Conservation (phyloP, 176 grass and related monocot species). For the Bonia amplexicaulis region DNA sequence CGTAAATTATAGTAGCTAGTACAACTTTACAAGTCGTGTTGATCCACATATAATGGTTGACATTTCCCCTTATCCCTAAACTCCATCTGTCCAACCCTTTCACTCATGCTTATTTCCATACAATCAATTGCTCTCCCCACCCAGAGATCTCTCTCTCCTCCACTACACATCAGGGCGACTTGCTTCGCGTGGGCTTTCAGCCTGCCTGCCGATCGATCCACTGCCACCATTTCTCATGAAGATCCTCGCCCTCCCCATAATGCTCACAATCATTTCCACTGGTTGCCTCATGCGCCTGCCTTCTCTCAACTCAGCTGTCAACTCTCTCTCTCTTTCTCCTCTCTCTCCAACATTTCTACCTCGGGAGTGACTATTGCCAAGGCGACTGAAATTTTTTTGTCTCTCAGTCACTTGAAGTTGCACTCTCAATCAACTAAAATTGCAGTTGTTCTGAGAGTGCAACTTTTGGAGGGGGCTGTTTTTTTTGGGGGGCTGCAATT, state of each 20-base stretch:
- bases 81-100: neutral
- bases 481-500: too few species aligned
- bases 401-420: too few species aligned
- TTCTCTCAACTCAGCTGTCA: neutral
- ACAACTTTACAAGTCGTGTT: too few species aligned
- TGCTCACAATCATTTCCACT: slow-evolving; percentile 37
- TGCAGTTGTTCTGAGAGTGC: too few species aligned
- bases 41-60: too few species aligned
- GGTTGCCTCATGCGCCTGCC: slow-evolving; percentile 29
- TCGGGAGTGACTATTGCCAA: too few species aligned
- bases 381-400: too few species aligned
- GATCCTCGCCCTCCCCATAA: slow-evolving; percentile 9
- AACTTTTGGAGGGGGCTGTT: too few species aligned
- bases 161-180: neutral
- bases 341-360: neutral
- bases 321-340: neutral
- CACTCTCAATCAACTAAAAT: too few species aligned
- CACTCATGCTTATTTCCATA: neutral
- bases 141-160: neutral
- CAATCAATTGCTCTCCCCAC: neutral
- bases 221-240: neutral
- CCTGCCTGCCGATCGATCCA: neutral
- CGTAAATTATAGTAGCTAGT: too few species aligned
- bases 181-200: neutral
- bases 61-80: neutral